A percentile compares a stretch with the other conserved stretches of the same genome.
Conservation (phyloP, 1,139 yeast species). For the Meyerozyma sp. region DNA sequence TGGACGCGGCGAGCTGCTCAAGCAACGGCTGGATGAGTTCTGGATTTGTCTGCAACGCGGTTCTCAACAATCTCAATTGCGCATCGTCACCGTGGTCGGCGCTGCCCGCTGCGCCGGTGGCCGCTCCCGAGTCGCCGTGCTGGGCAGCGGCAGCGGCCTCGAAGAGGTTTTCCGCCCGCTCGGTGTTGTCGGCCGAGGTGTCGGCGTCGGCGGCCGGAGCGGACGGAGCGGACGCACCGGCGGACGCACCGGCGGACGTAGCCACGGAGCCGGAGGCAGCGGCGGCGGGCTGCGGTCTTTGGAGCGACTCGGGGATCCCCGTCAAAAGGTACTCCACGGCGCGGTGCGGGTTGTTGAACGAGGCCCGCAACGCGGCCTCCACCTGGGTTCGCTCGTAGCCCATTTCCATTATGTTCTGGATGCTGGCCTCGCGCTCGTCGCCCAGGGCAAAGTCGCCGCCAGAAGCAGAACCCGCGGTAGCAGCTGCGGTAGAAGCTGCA, state of each 20-base stretch:
- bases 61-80: slow-evolving; percentile 63
- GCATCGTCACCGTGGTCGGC: slow-evolving; percentile 39
- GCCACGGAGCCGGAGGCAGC: too few relatives aligned
- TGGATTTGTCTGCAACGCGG: slow-evolving; percentile 80
- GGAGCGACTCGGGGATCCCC: slow-evolving; percentile 75
- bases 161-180: slow-evolving; percentile 2
- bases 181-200: slow-evolving; percentile 16
- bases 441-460: slow-evolving; percentile 58
- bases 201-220: slow-evolving; percentile 18
- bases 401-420: slow-evolving; percentile 88
- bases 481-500: slow-evolving; percentile 11
- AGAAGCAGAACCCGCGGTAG: slow-evolving; percentile 22
- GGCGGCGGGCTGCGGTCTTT: slow-evolving; percentile 21
- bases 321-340: slow-evolving; percentile 93
- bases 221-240: slow-evolving; percentile 10
- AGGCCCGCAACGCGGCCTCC: slow-evolving; percentile 88
- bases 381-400: slow-evolving; percentile 89
- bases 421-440: slow-evolving; percentile 58
- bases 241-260: slow-evolving; percentile 9
- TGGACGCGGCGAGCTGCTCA: slow-evolving; percentile 75
- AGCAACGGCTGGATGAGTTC: slow-evolving; percentile 81
- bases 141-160: slow-evolving; percentile 42
- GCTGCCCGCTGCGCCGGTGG: slow-evolving; percentile 15
- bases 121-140: slow-evolving; percentile 18
- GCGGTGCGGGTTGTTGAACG: slow-evolving; percentile 95